Conservation (phyloP, 2,329 filamentous ascomycete genomes). For the Penicillium hesseltinei region DNA sequence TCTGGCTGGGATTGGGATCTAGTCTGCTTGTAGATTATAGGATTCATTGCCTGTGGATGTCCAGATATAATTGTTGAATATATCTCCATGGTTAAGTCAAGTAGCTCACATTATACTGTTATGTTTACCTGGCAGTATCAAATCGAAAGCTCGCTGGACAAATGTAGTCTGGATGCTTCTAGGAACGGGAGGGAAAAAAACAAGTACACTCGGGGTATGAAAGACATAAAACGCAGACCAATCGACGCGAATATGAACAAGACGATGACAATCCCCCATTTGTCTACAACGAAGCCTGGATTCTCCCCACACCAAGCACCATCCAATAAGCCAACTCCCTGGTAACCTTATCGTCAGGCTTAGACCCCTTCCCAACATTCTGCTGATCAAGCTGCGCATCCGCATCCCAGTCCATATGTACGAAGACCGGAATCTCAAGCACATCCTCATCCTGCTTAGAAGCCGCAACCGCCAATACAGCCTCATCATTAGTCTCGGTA, state of each 20-base stretch:
- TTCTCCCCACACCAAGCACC: constrained; percentile 82
- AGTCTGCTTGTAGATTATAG: not conserved
- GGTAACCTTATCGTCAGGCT: constrained; percentile 67
- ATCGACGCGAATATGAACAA: not conserved
- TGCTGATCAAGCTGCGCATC: constrained; percentile 49
- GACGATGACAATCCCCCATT: not conserved
- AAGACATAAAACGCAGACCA: constrained; percentile 11
- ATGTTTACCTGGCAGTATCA: not conserved
- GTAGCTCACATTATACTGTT: not conserved
- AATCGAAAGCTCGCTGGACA: too few species aligned
- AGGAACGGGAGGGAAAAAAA: not conserved
- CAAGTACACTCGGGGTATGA: constrained; percentile 17
- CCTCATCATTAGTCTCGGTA: constrained; percentile 33
- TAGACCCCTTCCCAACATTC: constrained; percentile 46
- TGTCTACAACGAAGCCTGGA: constrained; percentile 42
- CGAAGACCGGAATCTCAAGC: constrained; percentile 91
- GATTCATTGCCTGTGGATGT: not conserved
- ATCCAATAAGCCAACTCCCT: constrained; percentile 95
- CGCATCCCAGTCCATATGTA: constrained; percentile 84
- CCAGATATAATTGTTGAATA: not conserved
- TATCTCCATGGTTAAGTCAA: not conserved
- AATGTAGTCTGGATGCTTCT: not conserved
- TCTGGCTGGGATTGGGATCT: not conserved
- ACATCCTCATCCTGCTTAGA: constrained; percentile 58
- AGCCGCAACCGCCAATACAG: constrained; percentile 18